Evolutionary conservation across 2,329 filamentous ascomycete species (phyloP), one percentile per base, ranked within the genome.

Genomic region (Chrysosporium keratinophilum): DNA sequence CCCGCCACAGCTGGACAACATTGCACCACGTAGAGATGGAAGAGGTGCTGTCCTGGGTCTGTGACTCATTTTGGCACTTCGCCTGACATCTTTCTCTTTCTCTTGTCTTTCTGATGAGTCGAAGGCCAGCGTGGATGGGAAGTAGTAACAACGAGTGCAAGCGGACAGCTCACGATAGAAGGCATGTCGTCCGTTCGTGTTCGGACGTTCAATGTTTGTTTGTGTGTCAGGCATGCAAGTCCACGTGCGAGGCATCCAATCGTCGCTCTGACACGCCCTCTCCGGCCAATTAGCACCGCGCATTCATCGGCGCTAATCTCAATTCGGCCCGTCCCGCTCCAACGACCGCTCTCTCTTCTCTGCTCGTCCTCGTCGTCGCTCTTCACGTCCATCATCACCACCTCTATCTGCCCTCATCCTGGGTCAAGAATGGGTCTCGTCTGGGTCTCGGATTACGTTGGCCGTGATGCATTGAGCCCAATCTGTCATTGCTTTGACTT

Each of bases 161-260:
- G 3, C 4, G 15, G 37, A 40, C 12, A 17, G 4, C 37, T 40
- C 15, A 45, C 42, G n/a, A 12, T 20, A 14, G 45, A 11, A 2
- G 15, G 10, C 5, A n/a, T 11, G 41, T 19, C 17, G 41, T 11
- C 17, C 15, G 19, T 11, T 15, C 17, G 19, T 17, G 42, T 33
- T 31, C 2, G 43, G 19, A 33, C 23, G n/a, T 50, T 44, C 7
- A 7, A 28, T 28, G 23, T 28, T 28, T 28, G 23, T 28, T 28
- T 28, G 23, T 28, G 23, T 28, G 23, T 28, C 49, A 51, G 49
- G 51, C 35, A 31, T 54, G 51, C 45, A 35, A 34, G 39, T 49
- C 51, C 51, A 54, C 51, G 51, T 54, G 47, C 41, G 56, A 54
- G 56, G 56, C 56, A 58, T 56, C 56, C 56, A 58, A 58, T 58